These are phyloP conservation scores for Macrolepiota albuminosa DNA, from an alignment of 768 basidiomycete species.

Conservation along the genomic window DNA sequence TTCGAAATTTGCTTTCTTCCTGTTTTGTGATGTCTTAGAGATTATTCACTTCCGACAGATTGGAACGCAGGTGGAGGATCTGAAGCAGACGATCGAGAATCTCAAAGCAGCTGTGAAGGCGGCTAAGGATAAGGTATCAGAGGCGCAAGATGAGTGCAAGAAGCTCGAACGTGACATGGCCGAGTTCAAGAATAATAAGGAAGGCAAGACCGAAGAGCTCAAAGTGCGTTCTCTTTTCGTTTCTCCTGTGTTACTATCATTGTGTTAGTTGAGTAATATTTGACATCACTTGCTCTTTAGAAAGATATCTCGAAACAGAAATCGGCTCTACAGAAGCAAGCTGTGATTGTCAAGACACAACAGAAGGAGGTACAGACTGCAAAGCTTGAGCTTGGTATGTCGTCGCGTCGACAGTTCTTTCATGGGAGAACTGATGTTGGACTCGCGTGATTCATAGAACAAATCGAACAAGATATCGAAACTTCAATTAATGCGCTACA, in stretches of 20 bases:
- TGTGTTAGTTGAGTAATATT: background rate
- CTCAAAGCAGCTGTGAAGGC: slow-evolving; percentile 53
- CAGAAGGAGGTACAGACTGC: slow-evolving; percentile 91
- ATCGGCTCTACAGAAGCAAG: slow-evolving; percentile 72
- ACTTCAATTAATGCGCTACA: slow-evolving; percentile 38
- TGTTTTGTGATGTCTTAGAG: background rate
- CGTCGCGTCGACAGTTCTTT: background rate
- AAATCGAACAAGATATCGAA: slow-evolving; percentile 72
- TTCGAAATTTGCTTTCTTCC: background rate
- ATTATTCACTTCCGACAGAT: slow-evolving; percentile 43
- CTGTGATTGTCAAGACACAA: slow-evolving; percentile 74
- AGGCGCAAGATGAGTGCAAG: slow-evolving; percentile 71
- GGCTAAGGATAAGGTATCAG: slow-evolving; percentile 73
- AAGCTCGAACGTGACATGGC: slow-evolving; percentile 95
- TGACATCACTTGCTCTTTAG: slow-evolving; percentile 30
- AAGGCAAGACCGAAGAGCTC: slow-evolving; percentile 91
- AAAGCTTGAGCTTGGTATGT: slow-evolving; percentile 79
- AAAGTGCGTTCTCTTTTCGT: slow-evolving; percentile 50
- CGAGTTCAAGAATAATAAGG: slow-evolving; percentile 98
- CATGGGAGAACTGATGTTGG: background rate
- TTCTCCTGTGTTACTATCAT: background rate
- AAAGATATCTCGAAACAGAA: slow-evolving; percentile 79
- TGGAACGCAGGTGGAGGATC: slow-evolving; percentile 70
- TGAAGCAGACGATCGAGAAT: slow-evolving; percentile 58
- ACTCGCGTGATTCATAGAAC: slow-evolving; percentile 49